These are phyloP conservation scores for Epithele typhae DNA, from an alignment of 768 basidiomycete species.

Conservation along the genomic window DNA sequence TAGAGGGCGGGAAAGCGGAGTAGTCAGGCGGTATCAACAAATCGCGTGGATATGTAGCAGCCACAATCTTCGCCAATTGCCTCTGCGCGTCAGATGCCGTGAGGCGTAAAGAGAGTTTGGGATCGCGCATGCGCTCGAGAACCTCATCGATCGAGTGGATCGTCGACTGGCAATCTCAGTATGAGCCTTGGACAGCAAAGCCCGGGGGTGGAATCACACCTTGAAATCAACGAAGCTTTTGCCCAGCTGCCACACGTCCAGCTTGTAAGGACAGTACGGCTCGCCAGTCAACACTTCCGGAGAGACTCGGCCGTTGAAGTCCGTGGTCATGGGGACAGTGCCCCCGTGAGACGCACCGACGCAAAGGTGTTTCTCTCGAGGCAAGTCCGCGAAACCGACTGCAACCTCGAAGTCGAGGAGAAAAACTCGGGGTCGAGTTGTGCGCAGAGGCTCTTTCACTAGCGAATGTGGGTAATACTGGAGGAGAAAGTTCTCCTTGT, in stretches of 20 bases:
- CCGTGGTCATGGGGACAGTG: background rate
- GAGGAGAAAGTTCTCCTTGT: slow-evolving; percentile 28
- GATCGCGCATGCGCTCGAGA: background rate
- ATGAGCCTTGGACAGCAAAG: no score
- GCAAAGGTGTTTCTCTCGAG: slow-evolving; percentile 6
- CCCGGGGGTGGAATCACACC: background rate
- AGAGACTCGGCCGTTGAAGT: slow-evolving; percentile 19
- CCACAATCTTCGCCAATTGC: background rate
- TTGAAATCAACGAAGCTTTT: slow-evolving; percentile 14
- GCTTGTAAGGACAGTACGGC: slow-evolving; percentile 25
- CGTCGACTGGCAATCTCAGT: background rate
- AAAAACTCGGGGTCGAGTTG: slow-evolving; percentile 26
- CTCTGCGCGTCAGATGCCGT: background rate
- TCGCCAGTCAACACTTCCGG: slow-evolving; percentile 21
- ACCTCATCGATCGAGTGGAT: slow-evolving; percentile 1
- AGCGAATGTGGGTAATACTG: slow-evolving; percentile 31
- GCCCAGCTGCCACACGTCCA: slow-evolving; percentile 29
- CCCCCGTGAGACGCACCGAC: background rate
- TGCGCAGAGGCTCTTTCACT: slow-evolving; percentile 5
- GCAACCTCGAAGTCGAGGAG: slow-evolving; percentile 31
- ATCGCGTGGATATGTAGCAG: background rate
- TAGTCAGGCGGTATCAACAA: background rate
- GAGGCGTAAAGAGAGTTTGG: background rate
- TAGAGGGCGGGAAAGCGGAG: background rate
- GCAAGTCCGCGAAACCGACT: slow-evolving; percentile 20